Percentiles rank a stretch among this genome's conserved stretches.
phyloP scores from a whole-genome alignment of 257 asterid genomes.

The Plantago ovata region DNA sequence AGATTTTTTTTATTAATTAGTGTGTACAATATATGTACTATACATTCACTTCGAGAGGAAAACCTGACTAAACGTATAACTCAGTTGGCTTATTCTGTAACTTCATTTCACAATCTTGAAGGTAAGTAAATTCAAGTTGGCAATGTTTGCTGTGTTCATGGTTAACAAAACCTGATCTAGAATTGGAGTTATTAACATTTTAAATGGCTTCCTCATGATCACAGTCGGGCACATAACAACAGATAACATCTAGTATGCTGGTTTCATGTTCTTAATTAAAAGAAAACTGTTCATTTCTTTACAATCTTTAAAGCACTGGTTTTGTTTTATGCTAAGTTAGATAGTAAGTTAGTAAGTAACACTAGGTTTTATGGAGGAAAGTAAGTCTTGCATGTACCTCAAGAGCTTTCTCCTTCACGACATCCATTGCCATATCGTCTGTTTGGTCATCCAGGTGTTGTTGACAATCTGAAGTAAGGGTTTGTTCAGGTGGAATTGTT shows the following conservation, averaged over 20 bases:
- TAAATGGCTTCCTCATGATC: too few relatives aligned
- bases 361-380: background rate
- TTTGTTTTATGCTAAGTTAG: background rate
- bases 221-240: too few relatives aligned
- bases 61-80: background rate
- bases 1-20: background rate
- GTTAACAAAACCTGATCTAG: background rate
- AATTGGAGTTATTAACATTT: background rate
- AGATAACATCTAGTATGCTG: too few relatives aligned
- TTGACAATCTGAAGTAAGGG: constrained; percentile 13
- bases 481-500: constrained; percentile 12
- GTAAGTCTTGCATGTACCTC: constrained; percentile 24
- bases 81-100: background rate
- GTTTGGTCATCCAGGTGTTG: constrained; percentile 9
- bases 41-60: background rate
- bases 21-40: background rate
- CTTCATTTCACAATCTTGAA: background rate
- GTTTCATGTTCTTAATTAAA: too few relatives aligned
- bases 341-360: background rate
- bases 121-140: constrained; percentile 9
- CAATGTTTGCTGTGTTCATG: background rate
- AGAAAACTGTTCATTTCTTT: background rate
- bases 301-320: background rate
- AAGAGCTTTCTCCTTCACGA: constrained; percentile 15
- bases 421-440: constrained; percentile 9